Base-by-base conservation (phyloP, 345 rosid species). In the Arabis hirsuta region DNA sequence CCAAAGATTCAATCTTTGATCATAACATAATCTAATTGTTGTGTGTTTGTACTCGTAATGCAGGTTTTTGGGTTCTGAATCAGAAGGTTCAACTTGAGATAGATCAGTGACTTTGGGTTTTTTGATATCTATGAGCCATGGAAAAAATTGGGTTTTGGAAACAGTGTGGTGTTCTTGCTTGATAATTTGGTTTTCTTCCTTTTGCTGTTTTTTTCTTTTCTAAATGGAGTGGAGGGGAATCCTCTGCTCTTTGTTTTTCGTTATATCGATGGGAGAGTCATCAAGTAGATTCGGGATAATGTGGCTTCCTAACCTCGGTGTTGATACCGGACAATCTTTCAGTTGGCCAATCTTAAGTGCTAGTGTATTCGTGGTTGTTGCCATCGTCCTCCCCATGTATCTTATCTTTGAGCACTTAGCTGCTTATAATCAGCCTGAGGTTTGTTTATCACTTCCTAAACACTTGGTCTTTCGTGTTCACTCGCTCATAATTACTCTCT, bases 381-480 rank as follows among this genome's bases (percentile, higher is more conserved):
- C 97, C 31, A 82, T 95, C 67, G 73, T 86, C 64, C 90, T 95
- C 73, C 86, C 99, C 63, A 87, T 85, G 86, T 91, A 90, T 79
- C 96, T 95, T 36, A 87, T 88, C 76, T 82, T 91, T 26, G 96
- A 95, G 86, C 99, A 95, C 74, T 66, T 95, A 56, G 93, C 97
- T 71, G 77, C 93, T 68, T 95, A 95, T 76, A 88, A 95, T 78
- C 95, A 91, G 78, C 99, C 99, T 12, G 97, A 95, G 97, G 99
- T 95, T 74, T 71, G 74, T 78, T 22, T 67, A 61, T 55, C 62
- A 32, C 14, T 53, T 81, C 32, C n/a, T 45, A 56, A n/a, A 39
- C 47, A 7, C 67, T 48, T 9, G 0, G 0, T 29, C 39, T 47
- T 10, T 62, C 7, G 0, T 61, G 6, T 9, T 44, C 48, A 64